Conservation (phyloP, 306 rosid genomes). For the apple (Malus domestica) region ASM211411v1 NC_041801.1:16661501-16662000, state of each 20-base stretch:
- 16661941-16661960: conserved; percentile 19
- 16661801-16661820: conserved; percentile 6
- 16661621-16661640: conserved; percentile 29
- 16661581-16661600: conserved; percentile 22
- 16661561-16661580: conserved; percentile 20
- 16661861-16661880: conserved; percentile 24
- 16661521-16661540: conserved; percentile 18
- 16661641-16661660: conserved; percentile 19
- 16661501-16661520: conserved; percentile 18
- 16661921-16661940: conserved; percentile 21
- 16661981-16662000: conserved; percentile 26
- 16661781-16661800: conserved; percentile 25
- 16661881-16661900: conserved; percentile 6
- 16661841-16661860: conserved; percentile 13
- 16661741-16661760: background rate
- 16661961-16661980: conserved; percentile 20
- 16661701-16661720: conserved; percentile 24
- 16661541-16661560: conserved; percentile 39
- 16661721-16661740: conserved; percentile 8
- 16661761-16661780: conserved; percentile 13
- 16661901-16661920: conserved; percentile 30
- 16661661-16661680: conserved; percentile 16
- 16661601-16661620: conserved; percentile 17
- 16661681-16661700: conserved; percentile 9
- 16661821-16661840: background rate